Conservation (phyloP, 176 grass and related monocot species). For the Elymus sibiricus region DNA sequence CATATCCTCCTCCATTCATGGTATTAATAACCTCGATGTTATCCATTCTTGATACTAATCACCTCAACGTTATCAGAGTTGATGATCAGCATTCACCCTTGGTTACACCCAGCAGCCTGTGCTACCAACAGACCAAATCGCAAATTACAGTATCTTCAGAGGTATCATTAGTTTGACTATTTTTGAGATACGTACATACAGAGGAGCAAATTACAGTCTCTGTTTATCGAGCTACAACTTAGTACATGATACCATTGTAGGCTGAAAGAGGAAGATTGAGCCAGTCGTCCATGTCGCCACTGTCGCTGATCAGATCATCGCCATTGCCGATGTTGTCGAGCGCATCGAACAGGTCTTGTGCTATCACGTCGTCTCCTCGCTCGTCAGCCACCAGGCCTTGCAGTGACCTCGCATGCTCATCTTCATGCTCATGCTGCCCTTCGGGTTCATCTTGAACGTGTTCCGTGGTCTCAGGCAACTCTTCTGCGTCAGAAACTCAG, state of each 20-base stretch:
- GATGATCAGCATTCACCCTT: too few relatives aligned
- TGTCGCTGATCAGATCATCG: neutral
- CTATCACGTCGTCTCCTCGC: neutral
- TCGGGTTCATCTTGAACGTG: neutral
- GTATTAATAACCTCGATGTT: too few relatives aligned
- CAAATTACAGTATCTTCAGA: too few relatives aligned
- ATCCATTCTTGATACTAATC: too few relatives aligned
- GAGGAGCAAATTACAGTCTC: neutral
- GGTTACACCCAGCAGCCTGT: too few relatives aligned
- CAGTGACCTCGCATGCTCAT: neutral
- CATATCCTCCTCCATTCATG: too few relatives aligned
- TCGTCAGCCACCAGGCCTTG: neutral
- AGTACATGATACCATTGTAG: neutral
- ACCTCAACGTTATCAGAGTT: too few relatives aligned
- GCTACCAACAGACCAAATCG: too few relatives aligned
- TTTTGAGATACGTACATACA: too few relatives aligned
- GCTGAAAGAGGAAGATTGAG: neutral
- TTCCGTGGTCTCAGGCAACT: neutral
- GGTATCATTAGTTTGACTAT: too few relatives aligned
- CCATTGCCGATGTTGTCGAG: neutral
- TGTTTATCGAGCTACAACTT: neutral
- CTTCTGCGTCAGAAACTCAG: neutral
- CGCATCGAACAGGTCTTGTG: neutral
- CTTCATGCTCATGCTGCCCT: neutral
- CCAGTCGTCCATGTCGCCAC: neutral